These are phyloP conservation scores for Cerrena zonata DNA, from an alignment of 1,284 basidiomycete species.

Conservation along the genomic window DNA sequence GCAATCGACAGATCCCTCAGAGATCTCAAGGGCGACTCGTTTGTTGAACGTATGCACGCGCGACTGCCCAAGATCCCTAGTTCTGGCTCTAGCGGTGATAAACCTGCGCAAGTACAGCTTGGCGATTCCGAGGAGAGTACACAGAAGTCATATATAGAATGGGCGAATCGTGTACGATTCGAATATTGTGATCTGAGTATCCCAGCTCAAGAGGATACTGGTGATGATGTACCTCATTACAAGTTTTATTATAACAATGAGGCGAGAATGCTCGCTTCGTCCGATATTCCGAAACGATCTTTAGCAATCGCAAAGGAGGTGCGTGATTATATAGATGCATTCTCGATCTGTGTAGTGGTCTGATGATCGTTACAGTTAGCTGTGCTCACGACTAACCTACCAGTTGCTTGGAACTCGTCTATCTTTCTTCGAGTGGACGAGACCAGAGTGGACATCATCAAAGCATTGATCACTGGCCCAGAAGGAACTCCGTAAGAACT, in stretches of 20 bases:
- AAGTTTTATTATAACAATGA: constrained; percentile 77
- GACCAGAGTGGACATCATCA: constrained; percentile 83
- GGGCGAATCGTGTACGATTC: constrained; percentile 76
- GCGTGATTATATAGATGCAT: constrained; percentile 11
- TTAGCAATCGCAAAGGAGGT: constrained; percentile 90
- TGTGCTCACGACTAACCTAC: constrained; percentile 82
- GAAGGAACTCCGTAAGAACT: constrained; percentile 80
- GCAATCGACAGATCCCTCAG: constrained; percentile 80
- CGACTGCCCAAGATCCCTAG: constrained; percentile 67
- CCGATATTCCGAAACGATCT: constrained; percentile 80
- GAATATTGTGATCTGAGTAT: constrained; percentile 81
- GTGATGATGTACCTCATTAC: constrained; percentile 59
- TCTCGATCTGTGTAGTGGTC: constrained; percentile 1
- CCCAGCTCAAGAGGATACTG: constrained; percentile 32
- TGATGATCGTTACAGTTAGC: constrained; percentile 54
- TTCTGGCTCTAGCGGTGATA: constrained; percentile 33
- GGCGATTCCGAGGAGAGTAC: constrained; percentile 62
- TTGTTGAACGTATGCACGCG: constrained; percentile 70
- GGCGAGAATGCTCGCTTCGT: constrained; percentile 70
- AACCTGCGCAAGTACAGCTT: constrained; percentile 38
- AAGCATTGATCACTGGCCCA: constrained; percentile 83
- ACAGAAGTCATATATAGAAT: constrained; percentile 69
- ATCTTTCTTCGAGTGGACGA: constrained; percentile 85
- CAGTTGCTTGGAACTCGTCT: constrained; percentile 84
- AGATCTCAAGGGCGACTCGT: constrained; percentile 80